Conservation (phyloP, 768 basidiomycete species). For the Lentinula sp. region DNA sequence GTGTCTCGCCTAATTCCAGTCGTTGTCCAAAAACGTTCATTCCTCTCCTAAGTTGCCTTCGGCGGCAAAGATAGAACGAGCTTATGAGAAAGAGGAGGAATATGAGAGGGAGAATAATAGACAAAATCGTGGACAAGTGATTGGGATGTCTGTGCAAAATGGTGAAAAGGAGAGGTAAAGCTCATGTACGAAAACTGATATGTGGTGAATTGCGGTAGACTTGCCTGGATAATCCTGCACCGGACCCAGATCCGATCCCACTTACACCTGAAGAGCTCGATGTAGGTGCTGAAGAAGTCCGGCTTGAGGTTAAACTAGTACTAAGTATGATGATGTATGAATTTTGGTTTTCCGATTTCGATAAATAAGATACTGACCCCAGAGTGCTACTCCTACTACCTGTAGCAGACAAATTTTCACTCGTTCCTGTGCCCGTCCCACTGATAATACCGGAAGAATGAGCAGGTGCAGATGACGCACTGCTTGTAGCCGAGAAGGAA, state of each 20-base stretch:
- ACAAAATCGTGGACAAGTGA: neutral
- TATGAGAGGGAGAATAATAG: neutral
- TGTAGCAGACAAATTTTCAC: neutral
- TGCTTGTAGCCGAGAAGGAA: neutral
- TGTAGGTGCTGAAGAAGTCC: neutral
- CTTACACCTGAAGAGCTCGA: neutral
- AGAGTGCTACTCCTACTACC: neutral
- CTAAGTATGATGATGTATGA: neutral
- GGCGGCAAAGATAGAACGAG: neutral
- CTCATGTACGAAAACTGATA: neutral
- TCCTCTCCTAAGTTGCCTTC: neutral
- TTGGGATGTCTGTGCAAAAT: neutral
- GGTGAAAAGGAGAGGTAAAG: neutral
- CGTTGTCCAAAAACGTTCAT: constrained; percentile 4
- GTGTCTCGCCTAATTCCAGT: constrained; percentile 5
- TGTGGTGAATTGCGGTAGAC: neutral
- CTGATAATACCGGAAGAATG: neutral
- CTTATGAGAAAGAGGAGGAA: neutral
- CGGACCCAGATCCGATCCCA: neutral
- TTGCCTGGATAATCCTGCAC: neutral
- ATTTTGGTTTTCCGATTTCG: neutral
- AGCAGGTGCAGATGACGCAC: neutral
- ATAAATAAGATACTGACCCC: neutral
- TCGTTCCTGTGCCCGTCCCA: neutral
- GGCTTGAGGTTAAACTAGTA: neutral